Base-by-base conservation (phyloP, 805 yeast species). In the Teunomyces lycoperdinae region DNA sequence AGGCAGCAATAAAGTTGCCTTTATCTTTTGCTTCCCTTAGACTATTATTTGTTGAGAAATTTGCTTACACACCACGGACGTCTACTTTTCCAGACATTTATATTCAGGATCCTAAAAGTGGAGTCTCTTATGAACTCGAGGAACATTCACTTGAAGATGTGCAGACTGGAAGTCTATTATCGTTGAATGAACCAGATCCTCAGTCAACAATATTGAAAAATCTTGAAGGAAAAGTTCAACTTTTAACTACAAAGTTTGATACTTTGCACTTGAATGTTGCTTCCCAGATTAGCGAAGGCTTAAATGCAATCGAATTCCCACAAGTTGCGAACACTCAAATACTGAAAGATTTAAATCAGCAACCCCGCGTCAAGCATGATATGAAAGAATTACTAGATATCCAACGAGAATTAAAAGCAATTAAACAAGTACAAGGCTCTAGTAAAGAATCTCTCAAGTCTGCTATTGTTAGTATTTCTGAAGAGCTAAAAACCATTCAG, bases 11-110 rank as follows among this genome's bases (percentile, higher is more conserved):
- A 2, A 63, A 63, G 30, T 56, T 72, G 10, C 83, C 84, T 1
- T 64, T 79, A 2, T 67, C 84, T 0, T 58, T 77, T 42, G 77
- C 83, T 3, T 73, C 83, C 2, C 58, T 87, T 31, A 75, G 94
- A 40, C 73, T 89, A 1, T 68, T 87, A 20, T 92, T 92, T 60
- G 87, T 91, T 5, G 96, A 92, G 58, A 87, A 83, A 56, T 91
- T 90, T 68, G 89, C 92, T 2, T 89, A 85, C 62, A 78, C 92
- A 0, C 94, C 96, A 0, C 85, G 86, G 0, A 64, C 80, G 0
- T 78, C 81, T 9, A 66, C 79, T 1, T 89, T 89, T 54, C 97
- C 98, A 0, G 87, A 84, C 9, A 78, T 94, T 26, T 86, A 87
- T 56, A 74, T 90, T 5, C 82, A 77, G 50, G 95, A 88, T 50